These are phyloP conservation scores for Nemania sp. DNA, from an alignment of 2,329 filamentous ascomycete species.

Conservation along the genomic window DNA sequence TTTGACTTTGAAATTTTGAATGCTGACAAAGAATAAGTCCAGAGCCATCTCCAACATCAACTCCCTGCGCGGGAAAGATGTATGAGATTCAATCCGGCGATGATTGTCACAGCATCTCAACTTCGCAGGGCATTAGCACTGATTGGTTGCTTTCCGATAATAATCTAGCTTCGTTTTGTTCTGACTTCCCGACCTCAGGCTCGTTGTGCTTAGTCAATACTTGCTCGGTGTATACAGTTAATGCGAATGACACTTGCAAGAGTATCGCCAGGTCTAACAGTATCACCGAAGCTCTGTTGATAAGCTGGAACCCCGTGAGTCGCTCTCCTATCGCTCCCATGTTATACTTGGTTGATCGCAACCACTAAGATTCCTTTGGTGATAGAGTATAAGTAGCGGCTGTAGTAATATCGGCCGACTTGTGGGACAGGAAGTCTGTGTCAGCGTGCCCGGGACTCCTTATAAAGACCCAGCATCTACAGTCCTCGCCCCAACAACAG, in stretches of 20 bases:
- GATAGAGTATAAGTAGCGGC: neutral
- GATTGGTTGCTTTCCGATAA: constrained; percentile 14
- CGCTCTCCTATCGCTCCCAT: neutral
- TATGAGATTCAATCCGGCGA: constrained; percentile 4
- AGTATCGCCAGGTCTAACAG: neutral
- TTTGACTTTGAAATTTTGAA: neutral
- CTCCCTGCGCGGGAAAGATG: neutral
- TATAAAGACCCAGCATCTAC: constrained; percentile 5
- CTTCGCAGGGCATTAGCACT: neutral
- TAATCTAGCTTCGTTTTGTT: neutral
- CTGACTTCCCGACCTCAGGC: neutral
- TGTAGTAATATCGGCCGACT: neutral
- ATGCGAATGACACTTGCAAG: constrained; percentile 13
- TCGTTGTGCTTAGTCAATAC: constrained; percentile 1
- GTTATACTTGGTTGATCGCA: neutral
- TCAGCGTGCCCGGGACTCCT: neutral
- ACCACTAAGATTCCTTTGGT: neutral
- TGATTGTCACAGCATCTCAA: constrained; percentile 8
- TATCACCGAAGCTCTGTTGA: neutral
- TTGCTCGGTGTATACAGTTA: neutral
- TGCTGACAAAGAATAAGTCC: neutral
- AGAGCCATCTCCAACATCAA: neutral
- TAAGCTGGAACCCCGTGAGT: constrained; percentile 21
- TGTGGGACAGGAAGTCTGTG: neutral
- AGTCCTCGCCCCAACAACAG: neutral